Base-by-base conservation (phyloP, 495 filamentous ascomycete species). In the Glutinoglossum americanum region DNA sequence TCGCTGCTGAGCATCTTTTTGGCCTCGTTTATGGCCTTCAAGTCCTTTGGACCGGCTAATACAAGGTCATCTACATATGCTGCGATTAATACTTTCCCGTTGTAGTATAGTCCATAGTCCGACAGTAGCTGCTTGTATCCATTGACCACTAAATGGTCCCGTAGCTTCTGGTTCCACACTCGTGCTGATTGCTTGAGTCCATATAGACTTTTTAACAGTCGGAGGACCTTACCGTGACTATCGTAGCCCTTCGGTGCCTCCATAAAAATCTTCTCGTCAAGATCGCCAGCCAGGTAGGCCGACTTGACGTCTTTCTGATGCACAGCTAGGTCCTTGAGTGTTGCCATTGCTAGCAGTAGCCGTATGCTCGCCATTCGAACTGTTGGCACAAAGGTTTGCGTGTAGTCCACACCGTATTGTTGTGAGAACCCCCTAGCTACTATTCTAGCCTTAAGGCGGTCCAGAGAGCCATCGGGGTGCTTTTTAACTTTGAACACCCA, bases 11-110 rank as follows among this genome's bases (percentile, higher is more conserved):
- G 39, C 23, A 41, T 35, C 37, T 53, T 47, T 26, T 57, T 57
- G 5, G 25, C 32, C 8, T 41, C 27, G n/a, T 57, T 54, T n/a
- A 57, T 57, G 7, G 32, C 33, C 25, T 57, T n/a, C 1, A 57
- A n/a, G 23, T 45, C 41, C 13, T 53, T 37, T 41, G 37, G 30
- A 9, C 53, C 51, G 49, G 63, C 49, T 19, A 63, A 41, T 27
- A 63, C 47, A 27, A 63, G 48, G 39, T 64, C 54, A 30, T 63
- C 60, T 25, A 65, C 57, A 47, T 63, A 65, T 32, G 57, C 32
- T 33, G 17, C 44, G 33, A 63, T 61, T 41, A 61, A 54, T 0
- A 62, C 49, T 19, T 48, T 57, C 33, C 41, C 23, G 10, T 58
- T 25, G 21, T 60, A 59, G 55, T 51, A 60, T 27, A 63, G 44